A percentile compares a stretch with the other conserved stretches of the same genome.
Conservation (phyloP, 2,329 filamentous ascomycete genomes). For the Sporothrix globosa region DNA sequence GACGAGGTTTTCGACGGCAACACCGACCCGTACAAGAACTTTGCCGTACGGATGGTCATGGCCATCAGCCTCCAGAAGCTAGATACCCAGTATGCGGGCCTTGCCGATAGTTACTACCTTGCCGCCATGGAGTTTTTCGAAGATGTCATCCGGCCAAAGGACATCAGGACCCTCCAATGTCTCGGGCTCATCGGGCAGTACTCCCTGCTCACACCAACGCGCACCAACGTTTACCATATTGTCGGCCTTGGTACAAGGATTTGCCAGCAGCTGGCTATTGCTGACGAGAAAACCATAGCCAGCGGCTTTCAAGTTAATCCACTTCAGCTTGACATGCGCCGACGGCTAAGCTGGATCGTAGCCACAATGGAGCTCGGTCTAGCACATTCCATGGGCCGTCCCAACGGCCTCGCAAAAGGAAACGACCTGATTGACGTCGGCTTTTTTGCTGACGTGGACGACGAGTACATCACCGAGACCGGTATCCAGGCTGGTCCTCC, state of each 20-base stretch:
- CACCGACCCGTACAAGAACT: constrained; percentile 80
- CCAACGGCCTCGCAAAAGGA: constrained; percentile 79
- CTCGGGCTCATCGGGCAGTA: constrained; percentile 86
- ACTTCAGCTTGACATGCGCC: constrained; percentile 83
- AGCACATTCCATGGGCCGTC: constrained; percentile 83
- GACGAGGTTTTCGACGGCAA: constrained; percentile 79
- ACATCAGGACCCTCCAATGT: constrained; percentile 88
- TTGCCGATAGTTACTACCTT: constrained; percentile 94
- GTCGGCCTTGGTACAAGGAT: constrained; percentile 85
- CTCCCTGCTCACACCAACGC: constrained; percentile 86
- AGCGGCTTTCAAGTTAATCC: constrained; percentile 65
- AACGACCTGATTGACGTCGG: constrained; percentile 82
- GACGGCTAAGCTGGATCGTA: constrained; percentile 85
- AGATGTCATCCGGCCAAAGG: constrained; percentile 81
- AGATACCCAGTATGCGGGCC: constrained; percentile 83
- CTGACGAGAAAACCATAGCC: constrained; percentile 85
- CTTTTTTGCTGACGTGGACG: constrained; percentile 81
- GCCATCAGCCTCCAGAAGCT: constrained; percentile 94
- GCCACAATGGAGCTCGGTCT: constrained; percentile 87
- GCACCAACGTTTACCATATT: constrained; percentile 91
- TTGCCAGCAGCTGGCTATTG: constrained; percentile 83
- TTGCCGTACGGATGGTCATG: constrained; percentile 86
- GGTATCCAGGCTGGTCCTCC: constrained; percentile 73
- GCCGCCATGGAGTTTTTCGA: constrained; percentile 85
- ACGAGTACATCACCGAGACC: constrained; percentile 76